Percentiles rank a stretch among this genome's conserved stretches.
phyloP scores from a whole-genome alignment of 306 rosid species.

The Lathyrus sativus region DNA sequence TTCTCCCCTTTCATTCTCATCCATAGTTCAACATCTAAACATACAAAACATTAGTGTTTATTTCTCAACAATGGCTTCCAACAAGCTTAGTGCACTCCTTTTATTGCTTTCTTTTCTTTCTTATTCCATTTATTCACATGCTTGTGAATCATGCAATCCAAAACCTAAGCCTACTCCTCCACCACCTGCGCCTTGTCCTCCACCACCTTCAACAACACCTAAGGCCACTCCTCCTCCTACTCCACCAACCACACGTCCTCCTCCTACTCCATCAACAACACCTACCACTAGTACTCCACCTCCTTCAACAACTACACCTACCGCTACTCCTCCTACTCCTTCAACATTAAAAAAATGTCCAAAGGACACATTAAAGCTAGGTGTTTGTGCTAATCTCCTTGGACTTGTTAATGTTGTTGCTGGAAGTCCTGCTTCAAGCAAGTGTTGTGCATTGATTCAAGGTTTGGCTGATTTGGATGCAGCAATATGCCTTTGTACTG shows the following conservation, averaged over 20 bases:
- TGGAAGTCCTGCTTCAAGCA: constrained; percentile 57
- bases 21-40: constrained; percentile 7
- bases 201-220: not conserved
- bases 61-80: constrained; percentile 46
- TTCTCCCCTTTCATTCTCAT: constrained; percentile 18
- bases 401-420: constrained; percentile 51
- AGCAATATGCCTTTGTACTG: constrained; percentile 84
- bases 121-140: constrained; percentile 42
- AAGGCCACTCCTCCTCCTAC: not conserved
- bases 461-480: constrained; percentile 76
- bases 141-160: constrained; percentile 47
- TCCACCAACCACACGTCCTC: no score
- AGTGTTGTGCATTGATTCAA: constrained; percentile 63
- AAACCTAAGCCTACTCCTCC: not conserved
- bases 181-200: not conserved
- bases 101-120: constrained; percentile 53
- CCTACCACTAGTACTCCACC: no score
- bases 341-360: constrained; percentile 47
- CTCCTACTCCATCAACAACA: no score
- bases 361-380: constrained; percentile 64
- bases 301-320: not conserved
- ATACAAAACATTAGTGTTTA: not conserved
- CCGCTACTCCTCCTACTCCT: not conserved
- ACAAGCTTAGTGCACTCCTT: constrained; percentile 50
- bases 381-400: constrained; percentile 60